A percentile compares a stretch with the other conserved stretches of the same genome.
These are phyloP conservation scores for Butyriboletus regius DNA, from an alignment of 1,284 basidiomycete genomes.

Conservation along the genomic window DNA sequence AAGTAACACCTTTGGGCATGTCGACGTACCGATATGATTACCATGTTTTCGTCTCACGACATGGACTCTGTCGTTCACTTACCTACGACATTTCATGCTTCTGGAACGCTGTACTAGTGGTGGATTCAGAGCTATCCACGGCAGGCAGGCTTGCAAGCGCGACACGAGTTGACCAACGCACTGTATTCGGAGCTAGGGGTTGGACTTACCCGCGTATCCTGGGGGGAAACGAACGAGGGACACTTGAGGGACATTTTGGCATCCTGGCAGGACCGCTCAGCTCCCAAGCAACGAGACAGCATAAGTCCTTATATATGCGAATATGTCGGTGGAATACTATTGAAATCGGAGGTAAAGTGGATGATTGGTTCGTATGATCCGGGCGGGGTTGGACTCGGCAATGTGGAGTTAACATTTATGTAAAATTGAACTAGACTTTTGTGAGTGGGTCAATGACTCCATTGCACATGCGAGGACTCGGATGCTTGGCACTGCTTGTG, in stretches of 20 bases:
- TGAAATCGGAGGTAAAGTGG: conserved; percentile 18
- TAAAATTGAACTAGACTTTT: background rate
- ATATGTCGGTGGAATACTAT: background rate
- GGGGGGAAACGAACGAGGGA: background rate
- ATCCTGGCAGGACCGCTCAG: background rate
- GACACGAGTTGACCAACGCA: background rate
- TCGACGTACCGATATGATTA: conserved; percentile 19
- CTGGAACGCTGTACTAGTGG: conserved; percentile 1
- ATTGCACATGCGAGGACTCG: background rate
- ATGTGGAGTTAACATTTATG: background rate
- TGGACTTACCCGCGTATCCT: conserved; percentile 1
- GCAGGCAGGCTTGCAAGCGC: background rate
- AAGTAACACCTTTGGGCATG: conserved; percentile 3
- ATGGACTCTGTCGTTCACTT: conserved; percentile 1
- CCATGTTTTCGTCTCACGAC: conserved; percentile 3
- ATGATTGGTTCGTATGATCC: conserved; percentile 12
- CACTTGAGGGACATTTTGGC: background rate
- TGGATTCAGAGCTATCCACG: background rate
- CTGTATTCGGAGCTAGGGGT: background rate
- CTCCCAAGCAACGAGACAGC: background rate
- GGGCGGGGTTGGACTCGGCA: conserved; percentile 7
- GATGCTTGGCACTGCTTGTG: background rate
- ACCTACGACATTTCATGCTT: conserved; percentile 5
- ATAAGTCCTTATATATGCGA: conserved; percentile 15
- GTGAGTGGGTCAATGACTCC: conserved; percentile 16